phyloP scores from a whole-genome alignment of 768 basidiomycete genomes.

The Hemileccinum rubropunctum region DNA sequence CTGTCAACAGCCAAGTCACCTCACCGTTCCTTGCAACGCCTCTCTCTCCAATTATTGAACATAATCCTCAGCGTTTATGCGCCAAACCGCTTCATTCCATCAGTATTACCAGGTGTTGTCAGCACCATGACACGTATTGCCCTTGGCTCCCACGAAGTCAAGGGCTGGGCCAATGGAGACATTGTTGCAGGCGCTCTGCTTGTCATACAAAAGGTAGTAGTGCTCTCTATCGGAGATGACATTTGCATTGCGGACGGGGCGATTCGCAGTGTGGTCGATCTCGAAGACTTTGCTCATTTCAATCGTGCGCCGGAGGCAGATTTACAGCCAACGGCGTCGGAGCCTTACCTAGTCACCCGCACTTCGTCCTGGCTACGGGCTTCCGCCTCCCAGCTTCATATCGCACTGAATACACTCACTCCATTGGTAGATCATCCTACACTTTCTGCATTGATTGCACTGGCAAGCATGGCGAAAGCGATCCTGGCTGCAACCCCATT shows the following conservation, averaged over 20 bases:
- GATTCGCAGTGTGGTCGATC: slow-evolving; percentile 48
- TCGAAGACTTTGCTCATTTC: slow-evolving; percentile 59
- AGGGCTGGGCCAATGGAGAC: slow-evolving; percentile 74
- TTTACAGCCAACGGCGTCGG: slow-evolving; percentile 24
- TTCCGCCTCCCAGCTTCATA: slow-evolving; percentile 78
- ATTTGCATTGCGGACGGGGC: slow-evolving; percentile 63
- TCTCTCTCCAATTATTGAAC: slow-evolving; percentile 57
- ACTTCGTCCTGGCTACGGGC: slow-evolving; percentile 78
- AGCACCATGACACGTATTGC: slow-evolving; percentile 74
- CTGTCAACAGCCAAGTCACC: slow-evolving; percentile 55
- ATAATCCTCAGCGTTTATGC: slow-evolving; percentile 50
- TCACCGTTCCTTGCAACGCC: slow-evolving; percentile 57
- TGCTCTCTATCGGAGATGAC: slow-evolving; percentile 63
- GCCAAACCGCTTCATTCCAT: slow-evolving; percentile 52
- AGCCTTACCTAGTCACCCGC: slow-evolving; percentile 51
- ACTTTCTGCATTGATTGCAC: slow-evolving; percentile 55
- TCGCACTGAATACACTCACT: slow-evolving; percentile 75
- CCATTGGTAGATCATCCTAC: slow-evolving; percentile 72
- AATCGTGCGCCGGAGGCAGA: slow-evolving; percentile 12
- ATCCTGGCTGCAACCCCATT: slow-evolving; percentile 55
- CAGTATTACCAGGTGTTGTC: slow-evolving; percentile 81
- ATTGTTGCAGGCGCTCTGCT: slow-evolving; percentile 55
- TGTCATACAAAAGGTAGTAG: slow-evolving; percentile 53
- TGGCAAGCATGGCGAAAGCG: slow-evolving; percentile 52
- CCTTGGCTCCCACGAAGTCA: slow-evolving; percentile 49